phyloP scores from a whole-genome alignment of 805 yeast species.

The Teunomyces pallodes region DNA sequence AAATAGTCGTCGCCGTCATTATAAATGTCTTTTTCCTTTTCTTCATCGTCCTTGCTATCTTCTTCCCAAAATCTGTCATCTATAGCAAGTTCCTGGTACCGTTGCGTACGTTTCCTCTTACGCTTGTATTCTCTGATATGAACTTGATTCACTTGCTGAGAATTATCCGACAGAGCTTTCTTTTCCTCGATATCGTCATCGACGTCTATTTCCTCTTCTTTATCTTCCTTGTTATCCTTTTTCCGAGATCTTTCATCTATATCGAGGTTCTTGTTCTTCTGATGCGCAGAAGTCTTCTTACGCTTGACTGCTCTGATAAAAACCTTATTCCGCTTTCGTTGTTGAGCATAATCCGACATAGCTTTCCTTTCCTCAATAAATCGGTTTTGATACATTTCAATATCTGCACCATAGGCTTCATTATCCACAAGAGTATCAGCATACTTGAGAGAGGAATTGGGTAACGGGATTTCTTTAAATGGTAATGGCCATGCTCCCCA shows the following conservation, averaged over 20 bases:
- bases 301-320: background rate
- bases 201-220: background rate
- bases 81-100: too few relatives aligned
- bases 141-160: too few relatives aligned
- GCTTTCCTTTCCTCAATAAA: background rate
- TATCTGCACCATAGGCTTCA: slow-evolving; percentile 7
- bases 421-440: slow-evolving; percentile 14
- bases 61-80: too few relatives aligned
- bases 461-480: slow-evolving; percentile 34
- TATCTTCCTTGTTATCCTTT: background rate
- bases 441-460: slow-evolving; percentile 22
- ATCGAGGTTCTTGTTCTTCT: too few relatives aligned
- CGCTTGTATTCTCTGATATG: too few relatives aligned
- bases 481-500: slow-evolving; percentile 67
- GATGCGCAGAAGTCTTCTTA: background rate
- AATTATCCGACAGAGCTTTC: background rate
- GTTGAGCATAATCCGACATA: background rate
- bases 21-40: too few relatives aligned
- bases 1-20: too few relatives aligned
- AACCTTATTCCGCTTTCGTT: background rate
- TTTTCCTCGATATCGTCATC: background rate
- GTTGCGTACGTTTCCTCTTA: too few relatives aligned
- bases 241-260: background rate
- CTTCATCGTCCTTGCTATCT: too few relatives aligned
- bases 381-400: slow-evolving; percentile 5